Base-by-base conservation (phyloP, 73 alveolate genomes). In the Paramecium bursaria region DNA sequence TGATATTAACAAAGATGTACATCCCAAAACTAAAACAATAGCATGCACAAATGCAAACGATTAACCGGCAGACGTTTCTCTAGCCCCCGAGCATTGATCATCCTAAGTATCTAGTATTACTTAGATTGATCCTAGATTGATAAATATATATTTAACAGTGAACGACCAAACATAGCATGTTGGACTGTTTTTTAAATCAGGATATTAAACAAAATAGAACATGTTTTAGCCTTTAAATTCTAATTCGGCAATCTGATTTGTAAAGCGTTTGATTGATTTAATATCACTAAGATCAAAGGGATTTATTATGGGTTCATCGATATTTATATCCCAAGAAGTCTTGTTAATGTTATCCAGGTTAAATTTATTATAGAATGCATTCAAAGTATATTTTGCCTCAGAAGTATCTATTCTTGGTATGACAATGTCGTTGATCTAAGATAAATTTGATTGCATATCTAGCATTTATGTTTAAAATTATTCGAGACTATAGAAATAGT, bases 241-340 rank as follows among this genome's bases (percentile, higher is more conserved):
- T 48, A 79, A 53, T 15, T 17, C 46, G 13, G 73, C 31, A 35
- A 79, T 73, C 23, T 52, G 33, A 9, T 55, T 47, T 9, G 54
- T 53, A 17, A 79, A 79, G 5, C 22, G 3, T 53, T 79, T 79
- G 1, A 79, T 73, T 3, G 89, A 79, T 53, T 44, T 47, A 2
- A 53, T 39, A 22, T 55, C 85, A 39, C 46, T 30, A 39, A 79
- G 31, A 54, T 79, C 50, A 79, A 79, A 79, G 25, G 89, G 89
- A 7, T 14, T 3, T 54, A 26, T 25, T 30, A 79, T 33, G 23
- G 53, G 47, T 17, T 79, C 67, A 5, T 42, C 19, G 0, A 79
- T 19, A 42, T 79, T 73, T 31, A 79, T 57, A 2, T 79, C 53
- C 17, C 31, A 61, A 33, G 35, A 48, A 22, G 89, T 48, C 54